Conservation (phyloP, 306 rosid species). For the Trifolium pratense region DNA sequence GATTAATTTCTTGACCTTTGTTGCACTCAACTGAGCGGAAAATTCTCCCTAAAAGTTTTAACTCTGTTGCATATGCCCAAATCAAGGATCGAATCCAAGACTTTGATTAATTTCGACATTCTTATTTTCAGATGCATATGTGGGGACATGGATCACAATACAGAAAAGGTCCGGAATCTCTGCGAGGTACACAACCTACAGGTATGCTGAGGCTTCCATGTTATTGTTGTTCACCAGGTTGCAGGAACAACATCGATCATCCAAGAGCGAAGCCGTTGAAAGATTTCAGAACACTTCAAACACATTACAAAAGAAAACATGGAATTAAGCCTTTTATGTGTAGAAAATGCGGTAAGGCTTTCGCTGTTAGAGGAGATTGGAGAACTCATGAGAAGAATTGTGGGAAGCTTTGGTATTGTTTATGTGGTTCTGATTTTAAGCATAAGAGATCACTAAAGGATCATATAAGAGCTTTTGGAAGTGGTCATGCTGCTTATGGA, state of each 20-base stretch:
- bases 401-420: slow-evolving; percentile 96
- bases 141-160: slow-evolving; percentile 99
- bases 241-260: slow-evolving; percentile 94
- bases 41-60: too few species aligned
- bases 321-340: slow-evolving; percentile 98
- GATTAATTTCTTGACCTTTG: too few species aligned
- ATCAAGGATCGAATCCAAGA: too few species aligned
- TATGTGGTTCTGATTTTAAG: slow-evolving; percentile 94
- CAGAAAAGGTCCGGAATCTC: slow-evolving; percentile 94
- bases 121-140: slow-evolving; percentile 81
- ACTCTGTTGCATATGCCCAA: too few species aligned
- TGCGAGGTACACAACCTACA: slow-evolving; percentile 93
- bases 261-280: slow-evolving; percentile 89
- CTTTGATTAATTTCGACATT: too few species aligned
- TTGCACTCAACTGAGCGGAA: too few species aligned
- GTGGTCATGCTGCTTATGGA: slow-evolving; percentile 88
- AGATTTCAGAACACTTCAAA: slow-evolving; percentile 91
- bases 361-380: slow-evolving; percentile 97
- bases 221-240: slow-evolving; percentile 90
- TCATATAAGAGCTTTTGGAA: slow-evolving; percentile 91
- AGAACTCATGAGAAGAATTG: slow-evolving; percentile 97
- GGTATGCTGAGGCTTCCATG: slow-evolving; percentile 97
- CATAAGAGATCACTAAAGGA: slow-evolving; percentile 97
- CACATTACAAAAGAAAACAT: slow-evolving; percentile 96
- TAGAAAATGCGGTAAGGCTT: slow-evolving; percentile 90